A percentile compares a stretch with the other conserved stretches of the same genome.
Conservation (phyloP, 805 yeast species). For the Candida peoriensis region DNA sequence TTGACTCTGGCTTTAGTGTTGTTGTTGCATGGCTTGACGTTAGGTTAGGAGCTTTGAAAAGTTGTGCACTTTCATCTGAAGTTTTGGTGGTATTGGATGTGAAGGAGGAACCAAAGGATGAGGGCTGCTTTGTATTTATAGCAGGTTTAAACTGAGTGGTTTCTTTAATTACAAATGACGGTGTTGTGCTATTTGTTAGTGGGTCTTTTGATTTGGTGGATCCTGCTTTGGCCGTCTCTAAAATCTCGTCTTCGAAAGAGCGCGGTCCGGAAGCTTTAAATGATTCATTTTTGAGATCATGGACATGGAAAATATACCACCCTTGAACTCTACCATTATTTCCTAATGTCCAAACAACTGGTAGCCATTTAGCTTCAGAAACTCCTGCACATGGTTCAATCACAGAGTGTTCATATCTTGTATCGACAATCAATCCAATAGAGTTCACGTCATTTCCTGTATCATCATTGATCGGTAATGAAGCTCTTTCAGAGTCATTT, state of each 20-base stretch:
- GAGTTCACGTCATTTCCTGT: slow-evolving; percentile 66
- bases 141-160: too few relatives aligned
- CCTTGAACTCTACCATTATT: slow-evolving; percentile 56
- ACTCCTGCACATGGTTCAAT: slow-evolving; percentile 52
- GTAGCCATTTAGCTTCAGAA: slow-evolving; percentile 56
- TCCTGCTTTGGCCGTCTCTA: slow-evolving; percentile 1
- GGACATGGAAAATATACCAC: slow-evolving; percentile 61
- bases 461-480: slow-evolving; percentile 63
- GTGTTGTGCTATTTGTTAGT: too few relatives aligned
- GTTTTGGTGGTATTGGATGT: too few relatives aligned
- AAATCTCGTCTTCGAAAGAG: slow-evolving; percentile 1
- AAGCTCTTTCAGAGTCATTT: slow-evolving; percentile 70
- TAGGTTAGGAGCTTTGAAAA: too few relatives aligned
- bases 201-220: slow-evolving; percentile 2
- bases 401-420: slow-evolving; percentile 39
- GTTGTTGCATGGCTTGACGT: too few relatives aligned
- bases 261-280: slow-evolving; percentile 20
- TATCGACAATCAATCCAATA: slow-evolving; percentile 64
- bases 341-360: slow-evolving; percentile 58
- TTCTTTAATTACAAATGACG: too few relatives aligned
- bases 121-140: too few relatives aligned
- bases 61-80: too few relatives aligned
- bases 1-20: too few relatives aligned
- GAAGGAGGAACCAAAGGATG: background rate
- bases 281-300: slow-evolving; percentile 38